Evolutionary conservation across 176 grass and related monocot genomes (phyloP).

Genomic region (Oryza punctata): DNA sequence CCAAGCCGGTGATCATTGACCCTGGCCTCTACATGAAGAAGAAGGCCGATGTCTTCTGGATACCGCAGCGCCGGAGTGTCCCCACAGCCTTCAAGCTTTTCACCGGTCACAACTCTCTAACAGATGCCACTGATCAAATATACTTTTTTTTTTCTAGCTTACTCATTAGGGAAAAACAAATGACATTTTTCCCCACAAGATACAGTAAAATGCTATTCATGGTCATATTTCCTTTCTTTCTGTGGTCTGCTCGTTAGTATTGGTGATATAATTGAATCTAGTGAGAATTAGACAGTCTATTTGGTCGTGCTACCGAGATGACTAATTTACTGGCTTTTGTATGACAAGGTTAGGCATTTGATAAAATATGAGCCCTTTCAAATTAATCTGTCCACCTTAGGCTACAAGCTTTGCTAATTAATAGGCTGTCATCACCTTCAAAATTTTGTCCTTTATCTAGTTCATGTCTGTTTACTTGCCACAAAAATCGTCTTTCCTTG

Average conservation of each 20-base stretch:
- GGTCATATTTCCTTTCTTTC: neutral
- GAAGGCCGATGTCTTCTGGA: conserved; percentile 64
- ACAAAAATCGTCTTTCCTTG: neutral
- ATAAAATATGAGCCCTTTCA: neutral
- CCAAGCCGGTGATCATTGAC: conserved; percentile 73
- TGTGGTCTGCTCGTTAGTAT: neutral
- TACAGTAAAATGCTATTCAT: neutral
- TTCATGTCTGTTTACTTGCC: neutral
- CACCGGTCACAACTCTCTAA: conserved; percentile 44
- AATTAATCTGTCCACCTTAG: neutral
- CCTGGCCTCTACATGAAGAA: conserved; percentile 70
- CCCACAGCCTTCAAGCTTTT: conserved; percentile 74
- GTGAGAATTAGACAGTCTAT: neutral
- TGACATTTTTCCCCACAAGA: no score
- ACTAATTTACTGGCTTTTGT: neutral
- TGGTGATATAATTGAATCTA: neutral
- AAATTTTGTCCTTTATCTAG: neutral
- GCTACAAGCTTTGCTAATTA: neutral
- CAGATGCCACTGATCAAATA: neutral
- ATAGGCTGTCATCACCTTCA: neutral
- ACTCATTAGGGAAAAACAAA: neutral
- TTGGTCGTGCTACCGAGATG: neutral
- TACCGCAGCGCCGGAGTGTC: conserved; percentile 59
- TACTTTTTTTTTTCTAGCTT: neutral
- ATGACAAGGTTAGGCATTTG: conserved; percentile 6